Evolutionary conservation across 441 rosid genomes (phyloP).

Genomic region (Gossypium trilobum): DNA sequence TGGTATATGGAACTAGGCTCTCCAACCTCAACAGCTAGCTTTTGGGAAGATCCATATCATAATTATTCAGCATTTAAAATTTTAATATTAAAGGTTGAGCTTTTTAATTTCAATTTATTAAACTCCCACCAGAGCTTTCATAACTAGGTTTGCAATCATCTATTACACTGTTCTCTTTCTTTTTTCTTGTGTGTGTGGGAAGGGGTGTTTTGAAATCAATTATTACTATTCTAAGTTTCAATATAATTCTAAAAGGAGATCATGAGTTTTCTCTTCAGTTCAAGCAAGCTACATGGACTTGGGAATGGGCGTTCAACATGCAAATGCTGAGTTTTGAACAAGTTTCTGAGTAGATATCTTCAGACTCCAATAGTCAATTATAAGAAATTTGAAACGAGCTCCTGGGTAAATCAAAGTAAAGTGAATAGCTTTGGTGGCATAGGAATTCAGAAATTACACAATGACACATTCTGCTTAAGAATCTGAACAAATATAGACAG

Average conservation of each 20-base stretch:
- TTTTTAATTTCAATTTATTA: slow-evolving; percentile 2
- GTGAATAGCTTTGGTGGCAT: not conserved
- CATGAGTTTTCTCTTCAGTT: not conserved
- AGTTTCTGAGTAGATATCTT: not conserved
- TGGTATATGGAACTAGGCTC: not conserved
- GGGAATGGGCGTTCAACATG: not conserved
- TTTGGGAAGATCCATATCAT: not conserved
- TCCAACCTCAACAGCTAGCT: not conserved
- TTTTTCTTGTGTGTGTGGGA: not conserved
- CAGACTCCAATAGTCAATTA: not conserved
- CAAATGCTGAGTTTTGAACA: not conserved
- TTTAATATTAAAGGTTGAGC: not conserved
- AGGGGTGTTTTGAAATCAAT: not conserved
- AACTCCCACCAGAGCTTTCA: not conserved
- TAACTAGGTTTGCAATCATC: not conserved
- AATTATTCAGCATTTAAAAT: not conserved
- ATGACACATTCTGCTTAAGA: not conserved
- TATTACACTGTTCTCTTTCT: not conserved
- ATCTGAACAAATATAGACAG: not conserved
- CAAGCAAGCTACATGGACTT: not conserved
- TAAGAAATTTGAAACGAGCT: not conserved
- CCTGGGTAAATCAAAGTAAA: not conserved
- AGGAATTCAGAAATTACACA: not conserved
- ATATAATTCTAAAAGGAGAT: not conserved
- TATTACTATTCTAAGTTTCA: not conserved